These are phyloP conservation scores for Ochetophila trinervis DNA, from an alignment of 306 rosid species.

Conservation along the genomic window DNA sequence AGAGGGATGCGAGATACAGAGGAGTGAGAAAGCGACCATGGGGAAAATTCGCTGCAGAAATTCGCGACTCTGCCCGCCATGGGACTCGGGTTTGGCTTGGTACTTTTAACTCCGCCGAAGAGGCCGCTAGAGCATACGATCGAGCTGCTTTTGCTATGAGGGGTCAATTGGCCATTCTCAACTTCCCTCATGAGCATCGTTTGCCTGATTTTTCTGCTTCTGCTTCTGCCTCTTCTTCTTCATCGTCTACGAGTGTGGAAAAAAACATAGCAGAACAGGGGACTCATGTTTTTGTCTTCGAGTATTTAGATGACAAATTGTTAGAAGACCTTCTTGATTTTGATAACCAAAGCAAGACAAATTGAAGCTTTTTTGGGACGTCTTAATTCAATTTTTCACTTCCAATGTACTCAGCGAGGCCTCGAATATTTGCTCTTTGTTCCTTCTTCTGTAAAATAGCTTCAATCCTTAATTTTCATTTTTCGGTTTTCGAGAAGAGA, in stretches of 20 bases:
- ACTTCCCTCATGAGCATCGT: slow-evolving; percentile 53
- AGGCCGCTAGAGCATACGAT: slow-evolving; percentile 74
- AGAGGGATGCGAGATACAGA: slow-evolving; percentile 18
- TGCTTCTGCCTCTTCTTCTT: slow-evolving; percentile 5
- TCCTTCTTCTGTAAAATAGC: too few relatives aligned
- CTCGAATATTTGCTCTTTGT: too few relatives aligned
- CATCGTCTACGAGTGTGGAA: background rate
- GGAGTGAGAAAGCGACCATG: slow-evolving; percentile 42
- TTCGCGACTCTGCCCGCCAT: slow-evolving; percentile 32
- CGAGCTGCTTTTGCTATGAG: slow-evolving; percentile 64
- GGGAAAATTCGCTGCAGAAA: slow-evolving; percentile 45
- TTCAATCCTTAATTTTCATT: too few relatives aligned
- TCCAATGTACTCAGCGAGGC: too few relatives aligned
- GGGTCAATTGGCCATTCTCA: slow-evolving; percentile 62
- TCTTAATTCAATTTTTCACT: too few relatives aligned
- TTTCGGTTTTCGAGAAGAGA: too few relatives aligned
- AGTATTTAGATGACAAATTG: slow-evolving; percentile 60
- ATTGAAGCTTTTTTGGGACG: too few relatives aligned
- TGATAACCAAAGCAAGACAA: slow-evolving; percentile 10
- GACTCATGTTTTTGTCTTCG: slow-evolving; percentile 50
- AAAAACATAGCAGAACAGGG: slow-evolving; percentile 2
- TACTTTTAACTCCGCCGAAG: slow-evolving; percentile 53
- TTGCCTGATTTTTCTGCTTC: background rate
- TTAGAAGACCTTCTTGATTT: slow-evolving; percentile 66
- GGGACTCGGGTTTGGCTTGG: slow-evolving; percentile 73